Base-by-base conservation (phyloP, 1,139 yeast species). In the Pneumocystis murina region DNA sequence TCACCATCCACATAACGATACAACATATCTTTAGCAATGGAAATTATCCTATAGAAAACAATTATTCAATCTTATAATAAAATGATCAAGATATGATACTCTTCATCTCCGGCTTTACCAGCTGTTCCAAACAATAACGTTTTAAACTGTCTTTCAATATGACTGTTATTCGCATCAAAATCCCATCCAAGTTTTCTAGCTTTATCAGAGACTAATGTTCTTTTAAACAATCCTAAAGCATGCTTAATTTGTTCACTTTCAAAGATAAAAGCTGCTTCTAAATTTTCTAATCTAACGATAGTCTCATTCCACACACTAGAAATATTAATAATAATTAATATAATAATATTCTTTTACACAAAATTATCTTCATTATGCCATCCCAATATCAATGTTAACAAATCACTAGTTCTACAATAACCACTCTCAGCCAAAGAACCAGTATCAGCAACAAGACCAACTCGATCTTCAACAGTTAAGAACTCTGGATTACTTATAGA, bases 371-470 rank as follows among this genome's bases (percentile, higher is more conserved):
- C 95, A 43, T 76, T 72, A 66, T 81, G 80, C 95, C 95, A 87
- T 48, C 80, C 77, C 66, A 82, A 79, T 62, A 87, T 81, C 70
- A 87, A 81, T 67, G 80, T 79, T 68, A 87, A 80, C 70, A 87
- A 80, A 70, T 80, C 83, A 14, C 84, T 78, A 38, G 94, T 84
- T 64, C 84, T 78, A 66, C 85, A 82, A 72, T 82, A 84, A 20
- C 95, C 95, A 59, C 90, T 82, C 17, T 84, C 76, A 2, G 92
- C 82, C 69, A 87, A 80, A 10, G 91, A 82, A 63, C 82, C 84
- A 35, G 88, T 87, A 76, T 88, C 96, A 35, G 94, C 89, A 61
- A 88, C 87, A 69, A 88, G 81, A 64, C 95, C 95, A 65, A 87
- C 86, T 74, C 94, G 84, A 74, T 88, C 96, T 73, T 86, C 91